phyloP scores from a whole-genome alignment of 345 rosid genomes.

The Pseudoturritis turrita region DNA sequence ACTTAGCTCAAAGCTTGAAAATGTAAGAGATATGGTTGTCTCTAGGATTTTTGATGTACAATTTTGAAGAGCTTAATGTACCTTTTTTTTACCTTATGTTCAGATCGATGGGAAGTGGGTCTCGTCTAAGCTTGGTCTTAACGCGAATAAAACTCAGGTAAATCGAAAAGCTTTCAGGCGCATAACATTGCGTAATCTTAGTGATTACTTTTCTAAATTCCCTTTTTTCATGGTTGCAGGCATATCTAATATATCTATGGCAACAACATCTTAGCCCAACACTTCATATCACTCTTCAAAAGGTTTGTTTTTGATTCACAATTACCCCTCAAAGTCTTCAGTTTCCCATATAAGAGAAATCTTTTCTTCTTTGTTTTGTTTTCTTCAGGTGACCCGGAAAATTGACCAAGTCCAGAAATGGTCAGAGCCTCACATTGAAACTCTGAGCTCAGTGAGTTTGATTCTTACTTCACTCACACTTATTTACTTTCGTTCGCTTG shows the following conservation, averaged over 20 bases:
- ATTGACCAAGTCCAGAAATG: slow-evolving; percentile 29
- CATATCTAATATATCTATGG: slow-evolving; percentile 31
- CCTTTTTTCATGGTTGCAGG: slow-evolving; percentile 19
- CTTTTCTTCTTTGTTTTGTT: neutral
- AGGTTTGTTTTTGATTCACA: slow-evolving; percentile 28
- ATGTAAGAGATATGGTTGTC: slow-evolving; percentile 24
- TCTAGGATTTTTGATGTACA: neutral
- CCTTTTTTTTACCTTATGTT: neutral
- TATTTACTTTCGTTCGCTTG: neutral
- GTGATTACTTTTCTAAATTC: neutral
- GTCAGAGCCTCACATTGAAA: slow-evolving; percentile 32
- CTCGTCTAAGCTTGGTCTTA: slow-evolving; percentile 29
- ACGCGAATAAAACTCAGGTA: slow-evolving; percentile 34
- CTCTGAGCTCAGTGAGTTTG: slow-evolving; percentile 33
- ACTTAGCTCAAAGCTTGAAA: slow-evolving; percentile 29
- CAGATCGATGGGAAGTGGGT: slow-evolving; percentile 33
- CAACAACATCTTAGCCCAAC: slow-evolving; percentile 35
- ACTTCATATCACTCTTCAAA: slow-evolving; percentile 26
- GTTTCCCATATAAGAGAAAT: neutral
- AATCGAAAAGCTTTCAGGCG: neutral
- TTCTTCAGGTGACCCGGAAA: slow-evolving; percentile 18
- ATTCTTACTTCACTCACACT: neutral
- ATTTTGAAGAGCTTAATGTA: neutral
- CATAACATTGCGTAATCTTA: neutral
- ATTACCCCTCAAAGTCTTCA: neutral